Base-by-base conservation (phyloP, 2,329 filamentous ascomycete species). In the Fusarium illudens region DNA sequence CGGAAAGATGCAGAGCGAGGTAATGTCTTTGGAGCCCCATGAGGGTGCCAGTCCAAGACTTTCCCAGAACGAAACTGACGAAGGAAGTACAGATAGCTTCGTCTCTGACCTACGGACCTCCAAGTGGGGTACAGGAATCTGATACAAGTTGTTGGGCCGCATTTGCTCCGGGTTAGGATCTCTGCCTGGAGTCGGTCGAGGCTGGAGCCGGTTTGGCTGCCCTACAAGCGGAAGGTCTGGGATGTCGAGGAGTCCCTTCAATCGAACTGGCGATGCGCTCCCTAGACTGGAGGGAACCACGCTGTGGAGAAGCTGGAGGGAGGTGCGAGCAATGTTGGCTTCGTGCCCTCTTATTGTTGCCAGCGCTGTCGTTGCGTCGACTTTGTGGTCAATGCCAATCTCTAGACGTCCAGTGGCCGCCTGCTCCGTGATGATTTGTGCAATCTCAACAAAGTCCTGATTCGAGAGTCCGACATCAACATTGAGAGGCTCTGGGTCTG, bases 1-100 rank as follows among this genome's bases (percentile, higher is more conserved):
- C 0, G 92, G 92, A 66, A 90, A 91, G 2, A 96, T 81, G 73
- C 91, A 93, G 49, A 92, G 86, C 0, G 89, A 86, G 33, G 86
- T 84, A 29, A 96, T 81, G 64, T 95, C 87, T 76, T 96, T 96
- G 8, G 83, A 74, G 0, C 92, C 91, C 61, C 87, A 87, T 9
- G 87, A 87, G 4, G 93, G 93, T 2, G 88, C 88, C 2, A 97
- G 83, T 0, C 92, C 91, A 17, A 96, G 81, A 48, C 90, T 89
- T 74, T 96, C 92, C 93, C 93, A 96, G 73, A 96, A 97, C 1
- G 85, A 81, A 19, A 95, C 81, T 0, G 92, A 90, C 1, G 92
- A 87, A 2, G 93, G 91, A 20, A 95, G 82, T 36, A 96, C 83
- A 11, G 93, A 92, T 58, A 94, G 85, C 49, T 86, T 87, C 2